Conservation (phyloP, 371 early-diverging fungal genomes). For the Haplosporangium sp. region DNA sequence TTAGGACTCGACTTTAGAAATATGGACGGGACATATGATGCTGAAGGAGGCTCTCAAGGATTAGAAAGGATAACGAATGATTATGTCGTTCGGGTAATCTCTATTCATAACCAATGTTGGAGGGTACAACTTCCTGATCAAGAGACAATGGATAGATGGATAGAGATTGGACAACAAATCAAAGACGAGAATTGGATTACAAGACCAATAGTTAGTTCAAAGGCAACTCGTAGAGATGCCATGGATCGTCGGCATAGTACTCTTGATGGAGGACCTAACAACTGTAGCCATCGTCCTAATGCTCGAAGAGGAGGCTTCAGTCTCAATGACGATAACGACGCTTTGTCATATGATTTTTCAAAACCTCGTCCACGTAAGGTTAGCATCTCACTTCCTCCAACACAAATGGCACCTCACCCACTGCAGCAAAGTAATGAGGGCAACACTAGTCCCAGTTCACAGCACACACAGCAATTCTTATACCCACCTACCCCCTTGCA, state of each 20-base stretch:
- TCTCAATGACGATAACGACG: not conserved
- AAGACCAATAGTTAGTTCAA: conserved; percentile 1
- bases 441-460: not conserved
- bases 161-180: conserved; percentile 45
- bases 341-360: not conserved
- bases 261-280: conserved; percentile 4
- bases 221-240: not conserved
- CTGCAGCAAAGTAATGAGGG: not conserved
- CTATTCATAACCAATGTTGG: conserved; percentile 50
- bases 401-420: not conserved
- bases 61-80: conserved; percentile 18
- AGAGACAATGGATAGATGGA: conserved; percentile 49
- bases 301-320: not conserved
- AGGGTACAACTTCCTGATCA: conserved; percentile 41
- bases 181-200: conserved; percentile 48
- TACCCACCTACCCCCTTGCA: not conserved
- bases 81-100: conserved; percentile 38
- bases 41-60: not conserved
- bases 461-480: not conserved
- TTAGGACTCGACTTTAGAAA: conserved; percentile 9
- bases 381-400: not conserved
- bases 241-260: not conserved
- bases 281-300: not conserved
- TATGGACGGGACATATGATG: conserved; percentile 5
- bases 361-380: not conserved